Base-by-base conservation (phyloP, 306 rosid genomes). In the Ochetophila trinervis region DNA sequence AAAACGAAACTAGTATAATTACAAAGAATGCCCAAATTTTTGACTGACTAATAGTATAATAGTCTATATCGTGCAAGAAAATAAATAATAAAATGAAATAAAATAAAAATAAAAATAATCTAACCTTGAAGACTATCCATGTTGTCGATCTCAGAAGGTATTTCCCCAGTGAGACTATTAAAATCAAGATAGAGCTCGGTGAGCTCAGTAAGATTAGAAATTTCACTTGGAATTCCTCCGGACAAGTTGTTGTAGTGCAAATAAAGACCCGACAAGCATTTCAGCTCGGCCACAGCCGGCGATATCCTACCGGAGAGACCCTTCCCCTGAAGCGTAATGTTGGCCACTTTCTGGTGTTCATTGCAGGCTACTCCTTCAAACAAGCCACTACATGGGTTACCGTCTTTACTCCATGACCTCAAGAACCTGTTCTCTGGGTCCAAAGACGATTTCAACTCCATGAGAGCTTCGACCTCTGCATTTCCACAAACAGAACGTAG, bases 81-180 rank as follows among this genome's bases (percentile, higher is more conserved):
- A 16, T 16, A 22, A 11, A 56, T 27, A 66, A 23, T 21, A n/a
- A n/a, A n/a, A n/a, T n/a, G n/a, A n/a, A n/a, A n/a, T n/a, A n/a
- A n/a, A n/a, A n/a, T n/a, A n/a, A n/a, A n/a, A n/a, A n/a, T n/a
- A n/a, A n/a, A n/a, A n/a, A n/a, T n/a, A n/a, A 17, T 79, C 86
- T 54, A 59, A 91, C 99, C 97, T 86, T 90, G 97, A 65, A 93
- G 96, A 75, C 81, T 79, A 40, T 78, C 74, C 87, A 93, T 87
- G 53, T 69, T 78, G 19, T 86, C 90, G 55, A 93, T 49, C 71
- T 84, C 80, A 42, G 66, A 36, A 57, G 99, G 97, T 67, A 93
- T 88, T 21, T 3, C 47, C 40, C 99, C 99, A 62, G 91, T 78
- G 37, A 93, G 80, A 77, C 20, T 76, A 75, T 93, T 93, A 0